Evolutionary conservation across 2,329 filamentous ascomycete genomes (phyloP), one percentile per base, ranked within the genome.

Genomic region (Phialophora expanda): DNA sequence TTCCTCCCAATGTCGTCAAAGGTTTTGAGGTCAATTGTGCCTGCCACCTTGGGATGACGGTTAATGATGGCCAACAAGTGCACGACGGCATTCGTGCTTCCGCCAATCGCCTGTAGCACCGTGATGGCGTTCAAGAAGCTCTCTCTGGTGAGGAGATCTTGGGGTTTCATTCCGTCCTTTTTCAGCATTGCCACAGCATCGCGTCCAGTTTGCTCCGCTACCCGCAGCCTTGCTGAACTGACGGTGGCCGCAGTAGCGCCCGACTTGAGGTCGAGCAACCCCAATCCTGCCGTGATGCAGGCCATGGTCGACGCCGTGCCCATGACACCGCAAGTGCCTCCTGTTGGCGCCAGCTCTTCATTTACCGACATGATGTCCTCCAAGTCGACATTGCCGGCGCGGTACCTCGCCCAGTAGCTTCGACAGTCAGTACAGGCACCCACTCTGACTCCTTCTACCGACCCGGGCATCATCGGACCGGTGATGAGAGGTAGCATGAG

Each of bases 381-480:
- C 1, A 92, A 85, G 68, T 91, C 89, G 7, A 91, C 84, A 5
- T 82, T 80, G 0, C 87, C 87, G 0, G 87, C 89, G 20, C 89
- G 80, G 64, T 86, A 92, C 0, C 82, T 84, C 0, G 89, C 89
- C 90, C 90, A 92, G 68, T 90, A 90, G 72, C 86, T 90, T 11
- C 90, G 81, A 65, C 89, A 92, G 71, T 92, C 90, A 0, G 90
- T 92, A 67, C 90, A 92, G 5, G 90, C 90, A 1, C 90, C 89
- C 1, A 92, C 84, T 0, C 89, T 79, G 1, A 82, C 79, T 0
- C 89, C 89, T 12, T 83, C 80, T 17, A 70, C 66, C 46, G 85
- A 90, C 0, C 89, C 90, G 0, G 89, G 88, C 85, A 91, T 87
- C 89, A 92, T 92, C 0, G 90, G 89, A 0, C 89, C 89, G 0